Conservation (phyloP, 305 asterid species). For the Nicotiana rustica region DNA sequence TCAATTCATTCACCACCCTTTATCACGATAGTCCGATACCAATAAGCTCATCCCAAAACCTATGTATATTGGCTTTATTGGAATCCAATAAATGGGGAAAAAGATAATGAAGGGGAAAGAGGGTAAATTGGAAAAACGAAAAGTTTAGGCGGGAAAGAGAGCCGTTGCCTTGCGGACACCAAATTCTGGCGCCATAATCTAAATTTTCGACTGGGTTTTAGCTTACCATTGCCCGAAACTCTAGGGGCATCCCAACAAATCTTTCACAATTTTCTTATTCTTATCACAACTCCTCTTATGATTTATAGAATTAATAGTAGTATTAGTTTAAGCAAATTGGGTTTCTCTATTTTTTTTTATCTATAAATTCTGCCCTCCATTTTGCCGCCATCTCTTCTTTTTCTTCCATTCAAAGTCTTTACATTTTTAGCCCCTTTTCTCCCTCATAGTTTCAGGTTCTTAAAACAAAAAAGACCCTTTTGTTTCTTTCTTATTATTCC, state of each 20-base stretch:
- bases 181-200: constrained; percentile 56
- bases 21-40: no score
- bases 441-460: no score
- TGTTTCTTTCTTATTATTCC: constrained; percentile 37
- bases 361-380: constrained; percentile 31
- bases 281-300: constrained; percentile 33
- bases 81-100: not conserved
- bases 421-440: no score
- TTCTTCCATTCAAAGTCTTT: constrained; percentile 40
- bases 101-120: not conserved
- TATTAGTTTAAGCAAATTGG: not conserved
- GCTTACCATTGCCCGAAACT: constrained; percentile 47
- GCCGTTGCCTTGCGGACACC: constrained; percentile 52
- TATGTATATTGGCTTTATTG: no score
- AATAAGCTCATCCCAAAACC: no score
- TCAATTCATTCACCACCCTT: no score
- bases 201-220: constrained; percentile 18
- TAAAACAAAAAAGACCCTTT: constrained; percentile 34
- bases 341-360: not conserved
- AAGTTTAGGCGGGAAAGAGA: constrained; percentile 56
- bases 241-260: constrained; percentile 53
- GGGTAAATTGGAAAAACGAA: constrained; percentile 40
- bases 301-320: not conserved
- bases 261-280: constrained; percentile 41
- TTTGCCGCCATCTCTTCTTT: constrained; percentile 54